Evolutionary conservation across 371 early-diverging fungal species (phyloP), one percentile per base, ranked within the genome.

Genomic region (Fennellomyces sp.): DNA sequence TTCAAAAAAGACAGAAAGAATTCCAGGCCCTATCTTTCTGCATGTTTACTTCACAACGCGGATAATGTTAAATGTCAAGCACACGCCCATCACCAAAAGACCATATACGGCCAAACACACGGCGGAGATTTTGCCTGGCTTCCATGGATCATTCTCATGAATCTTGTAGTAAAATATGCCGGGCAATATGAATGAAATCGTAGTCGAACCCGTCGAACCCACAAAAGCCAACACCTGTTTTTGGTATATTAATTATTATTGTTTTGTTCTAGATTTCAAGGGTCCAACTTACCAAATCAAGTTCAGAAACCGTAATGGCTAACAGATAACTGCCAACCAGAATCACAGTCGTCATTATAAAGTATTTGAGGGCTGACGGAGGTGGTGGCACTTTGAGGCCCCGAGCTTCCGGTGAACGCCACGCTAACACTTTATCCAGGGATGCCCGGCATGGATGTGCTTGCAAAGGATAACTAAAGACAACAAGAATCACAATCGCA

Each of bases 161-260:
- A 96, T 68, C 74, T 93, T 93, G 77, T 91, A 91, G 77, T 97
- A 99, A 60, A 98, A 94, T 10, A 97, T 41, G 2, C 97, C 93
- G 0, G 99, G 99, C 26, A 99, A 81, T 58, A 99, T 98, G 64
- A 98, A 96, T 56, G 98, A 97, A 57, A 99, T 97, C 17, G 94
- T 88, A 1, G 98, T 97, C 1, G 97, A 97, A 7, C 99, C 99
- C 1, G 99, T 99, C 1, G 99, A 94, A 11, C 99, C 99, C 3
- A 99, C 98, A 63, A 98, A 83, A 0, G 96, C 78, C 54, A 99
- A 80, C 7, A 98, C 88, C 75, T 85, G 60, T n/a, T n/a, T n/a
- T n/a, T n/a, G n/a, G n/a, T n/a, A n/a, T n/a, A n/a, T n/a, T n/a
- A n/a, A n/a, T n/a, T n/a, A n/a, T n/a, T 56, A 28, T 26, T 36